Base-by-base conservation (phyloP, 306 rosid genomes). In the Astragalus glycyphyllos region DNA sequence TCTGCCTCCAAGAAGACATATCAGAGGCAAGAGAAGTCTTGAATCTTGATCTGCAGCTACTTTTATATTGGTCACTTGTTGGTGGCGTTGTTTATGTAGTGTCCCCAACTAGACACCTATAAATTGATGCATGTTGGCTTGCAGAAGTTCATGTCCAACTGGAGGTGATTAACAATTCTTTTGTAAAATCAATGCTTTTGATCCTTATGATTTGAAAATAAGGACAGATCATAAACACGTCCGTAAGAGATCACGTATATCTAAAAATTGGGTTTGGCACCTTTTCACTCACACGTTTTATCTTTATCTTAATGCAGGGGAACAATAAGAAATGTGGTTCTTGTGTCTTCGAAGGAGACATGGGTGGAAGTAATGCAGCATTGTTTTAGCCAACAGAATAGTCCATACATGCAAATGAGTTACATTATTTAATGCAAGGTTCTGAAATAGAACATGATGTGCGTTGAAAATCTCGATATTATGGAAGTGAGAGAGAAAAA, bases 31-130 rank as follows among this genome's bases (percentile, higher is more conserved):
- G 40, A 35, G 0, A 60, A 73, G 26, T 16, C 70, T 38, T 56
- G 70, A 61, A 13, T 4, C 55, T 13, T 65, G 44, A 74, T 68
- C 80, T 47, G 71, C 71, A 68, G 59, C n/a, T n/a, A n/a, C n/a
- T n/a, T n/a, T n/a, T n/a, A n/a, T n/a, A n/a, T n/a, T n/a, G n/a
- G n/a, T n/a, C n/a, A n/a, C n/a, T n/a, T n/a, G n/a, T n/a, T n/a
- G n/a, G n/a, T n/a, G n/a, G n/a, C n/a, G n/a, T n/a, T n/a, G n/a
- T n/a, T n/a, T n/a, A n/a, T n/a, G n/a, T n/a, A n/a, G n/a, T n/a
- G n/a, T n/a, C n/a, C n/a, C n/a, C n/a, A n/a, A n/a, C 67, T 77
- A 72, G 31, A 40, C 45, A 14, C 50, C 14, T 41, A 46, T 74
- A 38, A 17, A 55, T 61, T 38, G n/a, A 7, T 51, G 48, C 73